These are phyloP conservation scores for Musa balbisiana DNA, from an alignment of 202 grass and related monocot genomes.

Conservation along the genomic window DNA sequence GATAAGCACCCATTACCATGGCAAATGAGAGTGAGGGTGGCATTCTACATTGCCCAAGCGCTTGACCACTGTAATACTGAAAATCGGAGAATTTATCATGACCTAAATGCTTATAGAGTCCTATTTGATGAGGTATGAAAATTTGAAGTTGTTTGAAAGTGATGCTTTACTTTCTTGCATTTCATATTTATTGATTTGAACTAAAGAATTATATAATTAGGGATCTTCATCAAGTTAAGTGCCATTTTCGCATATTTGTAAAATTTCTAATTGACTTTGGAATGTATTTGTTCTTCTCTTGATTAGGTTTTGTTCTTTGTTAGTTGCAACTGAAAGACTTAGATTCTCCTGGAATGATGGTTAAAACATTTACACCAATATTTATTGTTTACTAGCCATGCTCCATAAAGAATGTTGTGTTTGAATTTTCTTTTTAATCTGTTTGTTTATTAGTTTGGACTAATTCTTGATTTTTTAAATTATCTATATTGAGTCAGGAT, in stretches of 20 bases:
- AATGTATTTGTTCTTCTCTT: background rate
- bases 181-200: too few species aligned
- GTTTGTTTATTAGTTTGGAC: background rate
- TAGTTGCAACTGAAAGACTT: too few species aligned
- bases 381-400: too few species aligned
- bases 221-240: too few species aligned
- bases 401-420: too few species aligned
- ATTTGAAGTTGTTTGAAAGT: constrained; percentile 14
- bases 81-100: constrained; percentile 83
- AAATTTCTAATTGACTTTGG: background rate
- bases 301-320: background rate
- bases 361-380: too few species aligned
- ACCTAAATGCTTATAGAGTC: constrained; percentile 91
- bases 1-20: constrained; percentile 95
- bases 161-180: background rate
- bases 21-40: constrained; percentile 91
- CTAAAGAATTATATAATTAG: too few species aligned
- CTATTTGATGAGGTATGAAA: constrained; percentile 87
- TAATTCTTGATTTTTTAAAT: too few species aligned
- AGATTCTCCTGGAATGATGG: too few species aligned
- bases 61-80: constrained; percentile 85
- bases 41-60: constrained; percentile 78
- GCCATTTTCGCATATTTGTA: background rate
- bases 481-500: constrained; percentile 36
- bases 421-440: background rate